These are phyloP conservation scores for Aspergillus transmontanensis DNA, from an alignment of 2,329 filamentous ascomycete genomes.

Conservation along the genomic window DNA sequence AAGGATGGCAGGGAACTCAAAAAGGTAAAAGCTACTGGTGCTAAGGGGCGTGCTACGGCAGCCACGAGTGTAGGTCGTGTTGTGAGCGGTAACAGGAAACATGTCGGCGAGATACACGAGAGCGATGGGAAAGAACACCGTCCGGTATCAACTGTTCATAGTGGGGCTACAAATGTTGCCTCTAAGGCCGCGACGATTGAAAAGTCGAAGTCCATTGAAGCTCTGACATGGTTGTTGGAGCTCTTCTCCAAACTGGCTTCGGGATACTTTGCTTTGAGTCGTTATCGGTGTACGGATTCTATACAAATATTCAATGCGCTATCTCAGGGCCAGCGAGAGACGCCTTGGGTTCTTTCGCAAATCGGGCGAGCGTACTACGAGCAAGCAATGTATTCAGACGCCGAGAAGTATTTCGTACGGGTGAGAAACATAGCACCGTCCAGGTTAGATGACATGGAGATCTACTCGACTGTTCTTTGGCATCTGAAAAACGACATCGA, in stretches of 20 bases:
- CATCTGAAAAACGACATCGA: conserved; percentile 91
- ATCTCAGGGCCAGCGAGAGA: conserved; percentile 76
- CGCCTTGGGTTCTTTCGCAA: conserved; percentile 89
- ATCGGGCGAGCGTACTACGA: conserved; percentile 92
- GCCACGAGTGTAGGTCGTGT: conserved; percentile 77
- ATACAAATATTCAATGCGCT: conserved; percentile 73
- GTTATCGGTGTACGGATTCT: conserved; percentile 77
- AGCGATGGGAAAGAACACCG: conserved; percentile 66
- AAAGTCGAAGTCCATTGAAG: conserved; percentile 69
- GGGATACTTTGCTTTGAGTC: conserved; percentile 76
- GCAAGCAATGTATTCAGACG: conserved; percentile 80
- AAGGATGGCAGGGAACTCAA: conserved; percentile 74
- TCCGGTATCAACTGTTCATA: conserved; percentile 36
- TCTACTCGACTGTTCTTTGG: conserved; percentile 99
- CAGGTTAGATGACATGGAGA: conserved; percentile 90
- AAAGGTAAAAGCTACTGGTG: conserved; percentile 77
- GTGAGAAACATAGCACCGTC: conserved; percentile 80
- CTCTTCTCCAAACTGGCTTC: conserved; percentile 78
- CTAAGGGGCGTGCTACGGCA: conserved; percentile 66
- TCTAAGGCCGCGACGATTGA: conserved; percentile 50
- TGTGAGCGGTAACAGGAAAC: conserved; percentile 87
- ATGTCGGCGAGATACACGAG: conserved; percentile 59
- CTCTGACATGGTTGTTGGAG: conserved; percentile 74
- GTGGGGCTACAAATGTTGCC: conserved; percentile 26
- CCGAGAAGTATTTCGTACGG: conserved; percentile 81